Evolutionary conservation across 345 rosid species (phyloP).

Genomic region (Hibiscus trionum): DNA sequence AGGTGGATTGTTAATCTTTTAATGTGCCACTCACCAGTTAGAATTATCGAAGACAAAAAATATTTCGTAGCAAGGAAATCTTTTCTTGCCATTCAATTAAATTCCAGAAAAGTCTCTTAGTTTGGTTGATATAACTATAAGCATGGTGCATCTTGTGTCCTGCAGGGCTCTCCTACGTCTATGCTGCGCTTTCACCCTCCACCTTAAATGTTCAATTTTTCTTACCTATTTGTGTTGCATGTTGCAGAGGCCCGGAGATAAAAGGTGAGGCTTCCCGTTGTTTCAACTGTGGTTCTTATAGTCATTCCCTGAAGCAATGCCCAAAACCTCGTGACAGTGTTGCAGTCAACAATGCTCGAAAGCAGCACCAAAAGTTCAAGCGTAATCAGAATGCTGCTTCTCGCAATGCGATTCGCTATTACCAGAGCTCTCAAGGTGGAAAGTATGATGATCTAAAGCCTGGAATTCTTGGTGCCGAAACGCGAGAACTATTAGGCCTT

Average conservation of each 20-base stretch:
- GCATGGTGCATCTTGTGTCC: not conserved
- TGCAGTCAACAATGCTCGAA: constrained; percentile 81
- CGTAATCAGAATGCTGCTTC: constrained; percentile 49
- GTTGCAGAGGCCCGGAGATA: constrained; percentile 65
- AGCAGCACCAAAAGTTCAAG: constrained; percentile 53
- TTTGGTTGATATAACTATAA: not conserved
- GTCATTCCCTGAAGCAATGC: constrained; percentile 82
- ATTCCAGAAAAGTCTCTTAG: not conserved
- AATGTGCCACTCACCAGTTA: not conserved
- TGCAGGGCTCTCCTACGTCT: not conserved
- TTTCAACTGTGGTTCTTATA: constrained; percentile 89
- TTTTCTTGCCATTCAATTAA: not conserved
- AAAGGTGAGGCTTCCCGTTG: constrained; percentile 72
- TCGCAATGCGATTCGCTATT: constrained; percentile 58
- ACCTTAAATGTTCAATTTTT: not conserved
- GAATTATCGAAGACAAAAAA: not conserved
- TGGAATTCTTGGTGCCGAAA: constrained; percentile 74
- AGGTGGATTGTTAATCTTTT: not conserved
- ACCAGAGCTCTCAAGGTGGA: constrained; percentile 58
- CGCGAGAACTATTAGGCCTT: constrained; percentile 66
- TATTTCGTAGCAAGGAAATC: not conserved
- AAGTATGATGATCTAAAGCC: constrained; percentile 87
- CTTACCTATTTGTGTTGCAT: constrained; percentile 13
- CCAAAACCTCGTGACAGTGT: constrained; percentile 72
- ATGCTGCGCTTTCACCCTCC: not conserved